Conservation (phyloP, 306 rosid species). For the Rosa chinensis region DNA sequence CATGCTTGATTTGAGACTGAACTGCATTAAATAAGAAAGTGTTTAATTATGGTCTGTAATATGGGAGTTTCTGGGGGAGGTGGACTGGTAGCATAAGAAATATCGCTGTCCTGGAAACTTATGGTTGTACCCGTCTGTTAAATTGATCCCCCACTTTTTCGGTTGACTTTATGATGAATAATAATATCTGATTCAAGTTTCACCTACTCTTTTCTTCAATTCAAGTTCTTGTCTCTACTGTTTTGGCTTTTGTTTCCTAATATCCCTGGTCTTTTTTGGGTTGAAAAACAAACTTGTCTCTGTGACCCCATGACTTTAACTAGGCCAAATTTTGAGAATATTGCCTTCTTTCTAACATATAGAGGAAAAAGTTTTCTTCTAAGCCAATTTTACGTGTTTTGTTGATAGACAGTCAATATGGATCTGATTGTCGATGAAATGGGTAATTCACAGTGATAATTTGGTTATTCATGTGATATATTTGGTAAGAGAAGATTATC, state of each 20-base stretch:
- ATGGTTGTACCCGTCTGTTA: neutral
- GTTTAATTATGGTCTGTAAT: neutral
- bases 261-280: neutral
- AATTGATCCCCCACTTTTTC: neutral
- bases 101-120: neutral
- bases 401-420: neutral
- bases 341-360: too few species aligned
- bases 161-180: too few species aligned
- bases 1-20: neutral
- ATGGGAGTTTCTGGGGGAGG: slow-evolving; percentile 2
- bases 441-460: too few species aligned
- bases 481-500: too few species aligned
- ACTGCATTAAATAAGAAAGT: neutral
- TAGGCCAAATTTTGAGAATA: too few species aligned
- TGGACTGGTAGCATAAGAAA: neutral
- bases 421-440: neutral
- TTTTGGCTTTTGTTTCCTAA: neutral
- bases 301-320: too few species aligned
- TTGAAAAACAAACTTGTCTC: too few species aligned
- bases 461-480: too few species aligned
- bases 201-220: neutral
- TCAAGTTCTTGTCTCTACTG: neutral
- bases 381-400: neutral
- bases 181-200: too few species aligned
- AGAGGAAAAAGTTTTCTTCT: neutral